A percentile compares a stretch with the other conserved stretches of the same genome.
phyloP scores from a whole-genome alignment of 805 yeast species.

The Saccharomycopsis babjevae region DNA sequence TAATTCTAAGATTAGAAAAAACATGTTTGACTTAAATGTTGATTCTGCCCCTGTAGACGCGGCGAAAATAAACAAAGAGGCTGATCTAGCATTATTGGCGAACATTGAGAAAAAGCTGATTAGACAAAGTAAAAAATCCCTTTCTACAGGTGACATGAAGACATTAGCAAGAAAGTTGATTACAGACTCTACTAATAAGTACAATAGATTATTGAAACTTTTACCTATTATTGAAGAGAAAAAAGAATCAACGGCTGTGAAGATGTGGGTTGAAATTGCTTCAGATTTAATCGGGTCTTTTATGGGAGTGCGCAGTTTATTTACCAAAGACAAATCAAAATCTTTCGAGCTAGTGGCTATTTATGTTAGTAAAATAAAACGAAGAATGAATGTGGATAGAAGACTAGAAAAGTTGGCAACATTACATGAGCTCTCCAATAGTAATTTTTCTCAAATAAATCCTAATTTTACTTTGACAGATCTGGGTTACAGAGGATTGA shows the following conservation, averaged over 20 bases:
- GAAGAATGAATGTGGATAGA: constrained; percentile 60
- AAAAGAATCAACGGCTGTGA: constrained; percentile 46
- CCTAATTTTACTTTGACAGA: constrained; percentile 30
- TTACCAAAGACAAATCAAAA: constrained; percentile 45
- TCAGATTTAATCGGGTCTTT: constrained; percentile 78
- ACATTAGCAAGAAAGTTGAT: constrained; percentile 50
- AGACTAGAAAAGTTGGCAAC: constrained; percentile 58
- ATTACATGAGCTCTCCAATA: constrained; percentile 42
- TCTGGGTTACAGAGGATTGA: constrained; percentile 61
- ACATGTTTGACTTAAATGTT: not conserved
- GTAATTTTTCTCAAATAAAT: constrained; percentile 19
- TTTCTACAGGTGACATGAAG: constrained; percentile 36
- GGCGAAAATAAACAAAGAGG: constrained; percentile 1
- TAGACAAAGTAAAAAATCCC: constrained; percentile 12
- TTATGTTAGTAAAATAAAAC: constrained; percentile 40
- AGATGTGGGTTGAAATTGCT: constrained; percentile 77
- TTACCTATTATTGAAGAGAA: constrained; percentile 37
- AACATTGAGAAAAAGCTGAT: not conserved
- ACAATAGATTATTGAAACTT: constrained; percentile 43
- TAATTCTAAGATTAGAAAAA: not conserved
- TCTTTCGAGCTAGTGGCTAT: not conserved
- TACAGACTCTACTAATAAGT: constrained; percentile 46
- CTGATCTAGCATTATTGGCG: constrained; percentile 3
- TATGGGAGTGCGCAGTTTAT: constrained; percentile 65
- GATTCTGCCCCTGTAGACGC: not conserved